Evolutionary conservation across 345 rosid species (phyloP).

Genomic region (Eucalyptus leucophloia): DNA sequence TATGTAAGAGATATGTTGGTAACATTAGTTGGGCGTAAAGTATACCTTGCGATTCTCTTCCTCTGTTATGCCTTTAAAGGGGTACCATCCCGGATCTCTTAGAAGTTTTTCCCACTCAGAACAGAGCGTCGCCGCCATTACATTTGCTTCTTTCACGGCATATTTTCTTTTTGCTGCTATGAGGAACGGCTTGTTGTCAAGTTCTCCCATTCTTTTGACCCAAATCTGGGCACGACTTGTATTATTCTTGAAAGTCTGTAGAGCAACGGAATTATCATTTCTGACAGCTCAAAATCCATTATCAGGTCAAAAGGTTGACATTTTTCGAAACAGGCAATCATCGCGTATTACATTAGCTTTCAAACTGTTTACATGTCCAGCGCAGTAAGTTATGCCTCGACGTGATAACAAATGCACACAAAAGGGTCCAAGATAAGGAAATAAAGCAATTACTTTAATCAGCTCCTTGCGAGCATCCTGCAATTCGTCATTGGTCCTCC

Average conservation of each 20-base stretch:
- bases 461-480: conserved; percentile 61
- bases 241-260: conserved; percentile 9
- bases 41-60: conserved; percentile 15
- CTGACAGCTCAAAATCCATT: background rate
- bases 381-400: background rate
- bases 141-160: conserved; percentile 13
- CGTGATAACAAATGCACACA: background rate
- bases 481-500: conserved; percentile 39
- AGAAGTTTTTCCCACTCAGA: conserved; percentile 32
- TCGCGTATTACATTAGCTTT: background rate
- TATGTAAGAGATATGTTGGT: background rate
- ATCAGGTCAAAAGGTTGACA: background rate
- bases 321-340: background rate
- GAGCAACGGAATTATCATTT: background rate
- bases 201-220: conserved; percentile 55
- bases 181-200: conserved; percentile 23
- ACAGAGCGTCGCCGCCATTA: conserved; percentile 22
- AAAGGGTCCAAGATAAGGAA: background rate
- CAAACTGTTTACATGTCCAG: background rate
- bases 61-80: conserved; percentile 22
- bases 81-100: conserved; percentile 35
- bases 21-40: background rate
- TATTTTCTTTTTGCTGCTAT: conserved; percentile 21
- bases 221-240: conserved; percentile 3
- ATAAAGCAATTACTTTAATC: conserved; percentile 21